Conservation (phyloP, 108 stramenopile genomes). For the Pseudonitzschia multiseries region DNA sequence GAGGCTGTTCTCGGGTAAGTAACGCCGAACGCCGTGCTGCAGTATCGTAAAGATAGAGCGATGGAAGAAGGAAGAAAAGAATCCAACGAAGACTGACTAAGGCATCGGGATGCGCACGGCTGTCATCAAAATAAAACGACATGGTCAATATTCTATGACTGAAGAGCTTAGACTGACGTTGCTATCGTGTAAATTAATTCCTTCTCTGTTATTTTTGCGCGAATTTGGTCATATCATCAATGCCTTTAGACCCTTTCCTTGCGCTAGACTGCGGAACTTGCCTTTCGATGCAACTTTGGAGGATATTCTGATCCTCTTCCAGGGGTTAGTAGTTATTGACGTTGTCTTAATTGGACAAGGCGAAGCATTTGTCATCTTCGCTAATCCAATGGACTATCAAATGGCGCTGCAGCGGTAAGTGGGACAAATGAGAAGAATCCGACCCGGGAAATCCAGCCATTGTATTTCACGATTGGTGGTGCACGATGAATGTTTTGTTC, state of each 20-base stretch:
- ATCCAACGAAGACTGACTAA: not conserved
- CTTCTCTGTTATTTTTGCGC: not conserved
- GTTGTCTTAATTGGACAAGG: slow-evolving; percentile 78
- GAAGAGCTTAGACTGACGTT: not conserved
- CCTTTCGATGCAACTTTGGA: slow-evolving; percentile 92
- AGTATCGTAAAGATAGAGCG: not conserved
- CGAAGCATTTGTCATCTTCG: slow-evolving; percentile 91
- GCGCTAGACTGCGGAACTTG: slow-evolving; percentile 82
- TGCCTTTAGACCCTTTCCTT: slow-evolving; percentile 75
- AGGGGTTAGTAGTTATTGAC: slow-evolving; percentile 91
- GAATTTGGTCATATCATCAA: not conserved
- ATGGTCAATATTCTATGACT: not conserved
- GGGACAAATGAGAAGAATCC: not conserved
- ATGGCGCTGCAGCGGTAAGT: slow-evolving; percentile 89
- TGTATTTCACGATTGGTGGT: too few species aligned
- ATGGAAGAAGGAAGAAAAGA: not conserved
- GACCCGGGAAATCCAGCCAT: not conserved
- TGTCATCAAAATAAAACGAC: not conserved
- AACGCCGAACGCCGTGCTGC: not conserved
- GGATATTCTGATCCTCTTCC: slow-evolving; percentile 92
- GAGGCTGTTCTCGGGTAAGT: slow-evolving; percentile 76
- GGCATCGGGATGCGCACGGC: not conserved
- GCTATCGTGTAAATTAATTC: not conserved
- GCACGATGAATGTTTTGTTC: not conserved
- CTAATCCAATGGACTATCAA: slow-evolving; percentile 93